Base-by-base conservation (phyloP, 306 rosid species). In the Sicyos edulis region DNA sequence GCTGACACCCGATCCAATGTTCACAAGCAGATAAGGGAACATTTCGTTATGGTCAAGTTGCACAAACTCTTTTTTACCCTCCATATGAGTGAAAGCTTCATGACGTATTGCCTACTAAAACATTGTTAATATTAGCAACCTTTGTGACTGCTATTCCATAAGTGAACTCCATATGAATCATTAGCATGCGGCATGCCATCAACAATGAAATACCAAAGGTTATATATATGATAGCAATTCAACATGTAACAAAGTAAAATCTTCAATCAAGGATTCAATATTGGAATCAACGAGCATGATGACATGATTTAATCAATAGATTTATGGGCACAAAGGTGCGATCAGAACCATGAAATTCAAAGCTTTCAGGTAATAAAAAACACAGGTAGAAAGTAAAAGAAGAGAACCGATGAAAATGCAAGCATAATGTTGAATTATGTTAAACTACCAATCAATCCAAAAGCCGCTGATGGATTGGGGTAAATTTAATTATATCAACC, bases 41-140 rank as follows among this genome's bases (percentile, higher is more conserved):
- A 95, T 26, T 14, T 95, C 97, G 74, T 87, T 95, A 5, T 82
- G 96, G 72, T 95, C 99, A 78, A 95, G 92, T 83, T 95, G 99
- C 82, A 91, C 88, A 68, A 95, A 95, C 81, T 91, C 91, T 84
- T 91, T 95, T 70, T 81, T 86, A 77, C 99, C 96, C 78, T 95
- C 99, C 95, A 80, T 87, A 77, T 95, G 99, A n/a, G 99, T 95
- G 86, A 91, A 95, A 78, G 99, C 97, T 89, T 95, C 99, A 80
- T 95, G 99, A 49, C 99, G 96, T 77, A 95, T 95, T 60, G 99
- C 99, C 99, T 95, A 95, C 88, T 86, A 93, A 82, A 82, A 76
- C 75, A 88, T 54, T 81, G 83, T 77, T 76, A 85, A 79, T 81
- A 85, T 21, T 32, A 32, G 37, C 4, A 32, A 4, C 5, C 37